phyloP scores from a whole-genome alignment of 2,329 filamentous ascomycete genomes.

The Scytalidium lignicola region DNA sequence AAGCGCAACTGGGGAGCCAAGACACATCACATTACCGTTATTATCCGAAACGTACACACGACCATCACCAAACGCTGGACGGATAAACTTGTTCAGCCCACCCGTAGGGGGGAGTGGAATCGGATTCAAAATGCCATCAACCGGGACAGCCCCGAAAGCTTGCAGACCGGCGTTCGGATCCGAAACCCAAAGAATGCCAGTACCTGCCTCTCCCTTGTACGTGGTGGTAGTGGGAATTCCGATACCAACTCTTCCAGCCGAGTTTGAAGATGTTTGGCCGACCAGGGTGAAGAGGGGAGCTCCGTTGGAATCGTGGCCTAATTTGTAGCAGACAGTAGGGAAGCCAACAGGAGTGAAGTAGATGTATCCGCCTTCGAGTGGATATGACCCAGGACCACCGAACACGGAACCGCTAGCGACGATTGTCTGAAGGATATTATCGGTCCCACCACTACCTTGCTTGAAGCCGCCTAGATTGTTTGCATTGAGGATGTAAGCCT shows the following conservation, averaged over 20 bases:
- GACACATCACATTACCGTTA: slow-evolving; percentile 27
- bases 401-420: slow-evolving; percentile 41
- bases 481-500: slow-evolving; percentile 37
- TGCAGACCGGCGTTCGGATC: slow-evolving; percentile 33
- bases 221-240: slow-evolving; percentile 33
- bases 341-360: slow-evolving; percentile 36
- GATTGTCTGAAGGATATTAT: slow-evolving; percentile 40
- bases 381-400: slow-evolving; percentile 42
- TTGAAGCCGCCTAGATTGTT: slow-evolving; percentile 29
- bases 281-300: slow-evolving; percentile 30
- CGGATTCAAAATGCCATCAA: slow-evolving; percentile 29
- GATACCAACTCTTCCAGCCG: slow-evolving; percentile 27
- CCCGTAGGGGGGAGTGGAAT: slow-evolving; percentile 32
- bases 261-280: slow-evolving; percentile 19
- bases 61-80: slow-evolving; percentile 36
- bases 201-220: slow-evolving; percentile 30
- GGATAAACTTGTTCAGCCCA: slow-evolving; percentile 34
- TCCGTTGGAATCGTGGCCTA: slow-evolving; percentile 26
- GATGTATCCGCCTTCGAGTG: slow-evolving; percentile 43
- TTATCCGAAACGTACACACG: slow-evolving; percentile 32
- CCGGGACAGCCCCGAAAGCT: slow-evolving; percentile 35
- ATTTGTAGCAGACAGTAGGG: slow-evolving; percentile 28
- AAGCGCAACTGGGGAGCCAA: slow-evolving; percentile 36
- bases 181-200: slow-evolving; percentile 36
- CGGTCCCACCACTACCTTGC: slow-evolving; percentile 27